A percentile compares a stretch with the other conserved stretches of the same genome.
Conservation (phyloP, 2,329 filamentous ascomycete genomes). For the Camptophora hylomeconis region DNA sequence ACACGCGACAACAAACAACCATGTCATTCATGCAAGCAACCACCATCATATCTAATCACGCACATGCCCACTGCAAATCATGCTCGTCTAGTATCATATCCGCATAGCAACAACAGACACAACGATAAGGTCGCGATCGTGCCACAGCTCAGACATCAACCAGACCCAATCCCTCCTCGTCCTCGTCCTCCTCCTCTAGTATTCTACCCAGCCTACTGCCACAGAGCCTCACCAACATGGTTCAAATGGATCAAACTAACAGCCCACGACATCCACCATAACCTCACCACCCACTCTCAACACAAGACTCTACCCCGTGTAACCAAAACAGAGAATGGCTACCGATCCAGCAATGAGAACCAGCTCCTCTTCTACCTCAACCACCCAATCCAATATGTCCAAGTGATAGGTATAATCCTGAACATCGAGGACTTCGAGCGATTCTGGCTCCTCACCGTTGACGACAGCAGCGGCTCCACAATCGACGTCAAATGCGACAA, state of each 20-base stretch:
- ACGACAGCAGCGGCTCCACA: conserved; percentile 47
- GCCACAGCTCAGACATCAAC: neutral
- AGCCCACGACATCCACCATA: conserved; percentile 38
- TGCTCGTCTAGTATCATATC: no score
- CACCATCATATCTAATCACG: no score
- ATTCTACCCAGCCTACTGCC: conserved; percentile 49
- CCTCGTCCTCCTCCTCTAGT: conserved; percentile 11
- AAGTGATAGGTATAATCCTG: conserved; percentile 57
- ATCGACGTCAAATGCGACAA: conserved; percentile 41
- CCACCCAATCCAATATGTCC: conserved; percentile 64
- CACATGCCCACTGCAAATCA: no score
- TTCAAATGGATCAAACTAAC: conserved; percentile 51
- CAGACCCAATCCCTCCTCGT: neutral
- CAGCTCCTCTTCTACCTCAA: conserved; percentile 54
- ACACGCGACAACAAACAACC: no score
- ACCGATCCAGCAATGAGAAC: conserved; percentile 21
- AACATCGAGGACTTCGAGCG: conserved; percentile 30
- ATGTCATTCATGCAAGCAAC: no score
- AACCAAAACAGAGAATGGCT: neutral
- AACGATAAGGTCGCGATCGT: neutral
- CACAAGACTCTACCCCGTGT: conserved; percentile 7
- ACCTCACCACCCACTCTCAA: conserved; percentile 6
- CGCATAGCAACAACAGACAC: no score
- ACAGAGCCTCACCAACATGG: conserved; percentile 46
- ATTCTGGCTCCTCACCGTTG: conserved; percentile 37